Base-by-base conservation (phyloP, 108 stramenopile species). In the Bacterosira constricta region DNA sequence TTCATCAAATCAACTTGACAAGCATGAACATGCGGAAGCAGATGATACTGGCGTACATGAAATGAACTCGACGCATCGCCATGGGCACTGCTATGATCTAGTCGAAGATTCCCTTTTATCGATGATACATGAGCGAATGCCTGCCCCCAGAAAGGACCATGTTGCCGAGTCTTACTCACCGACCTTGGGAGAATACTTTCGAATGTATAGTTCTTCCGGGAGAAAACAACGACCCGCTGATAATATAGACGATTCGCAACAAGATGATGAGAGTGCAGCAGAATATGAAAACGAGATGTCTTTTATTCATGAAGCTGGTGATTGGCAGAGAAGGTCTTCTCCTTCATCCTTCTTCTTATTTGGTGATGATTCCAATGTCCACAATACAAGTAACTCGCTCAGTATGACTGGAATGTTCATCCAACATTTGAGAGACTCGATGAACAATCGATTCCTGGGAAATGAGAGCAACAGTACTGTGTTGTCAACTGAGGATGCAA, bases 21-120 rank as follows among this genome's bases (percentile, higher is more conserved):
- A 45, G 36, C 30, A n/a, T 38, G 31, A 44, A 50, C 7, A 55
- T 42, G 39, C 29, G 34, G 10, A 53, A 21, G 32, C n/a, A 18
- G 47, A 38, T 9, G 26, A 60, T 23, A 41, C 38, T 27, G 44
- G 44, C 9, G 37, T 13, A 20, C 51, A 31, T n/a, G 51, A 53
- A 34, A 66, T 75, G 56, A 66, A 39, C 30, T 37, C 63, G 10
- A 75, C 59, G 10, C 26, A 60, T 32, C 67, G 10, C 36, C 51
- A 75, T 29, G 35, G 29, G 27, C 89, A 87, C 63, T 93, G 92
- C 42, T 90, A 86, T 56, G 92, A 93, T 75, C 63, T 93, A 12
- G 83, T 93, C n/a, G 92, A 93, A 64, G 92, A 89, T 60, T 81
- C 89, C 1, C 60, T 87, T 21, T 78, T 85, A 4, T 83, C 88